phyloP scores from a whole-genome alignment of 768 basidiomycete genomes.

The Xerocomellus intermedius region DNA sequence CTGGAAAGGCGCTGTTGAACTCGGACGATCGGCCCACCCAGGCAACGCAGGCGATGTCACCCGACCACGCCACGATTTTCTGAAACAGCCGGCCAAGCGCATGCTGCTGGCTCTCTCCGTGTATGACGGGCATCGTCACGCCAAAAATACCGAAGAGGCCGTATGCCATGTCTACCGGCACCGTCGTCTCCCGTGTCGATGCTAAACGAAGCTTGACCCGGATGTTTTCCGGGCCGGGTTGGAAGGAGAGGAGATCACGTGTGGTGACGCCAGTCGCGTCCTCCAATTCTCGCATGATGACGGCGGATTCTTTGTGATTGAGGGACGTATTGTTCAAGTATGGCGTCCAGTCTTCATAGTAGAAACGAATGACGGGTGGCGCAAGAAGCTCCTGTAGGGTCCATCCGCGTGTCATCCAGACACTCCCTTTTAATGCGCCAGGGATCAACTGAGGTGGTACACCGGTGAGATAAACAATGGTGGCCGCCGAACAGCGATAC shows the following conservation, averaged over 20 bases:
- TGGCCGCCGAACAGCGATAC: conserved; percentile 17
- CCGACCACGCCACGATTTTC: conserved; percentile 17
- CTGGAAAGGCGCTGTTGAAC: conserved; percentile 23
- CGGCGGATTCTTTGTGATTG: conserved; percentile 17
- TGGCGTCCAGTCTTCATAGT: conserved; percentile 20
- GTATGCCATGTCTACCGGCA: conserved; percentile 21
- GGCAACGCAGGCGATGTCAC: conserved; percentile 19
- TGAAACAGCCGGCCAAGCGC: conserved; percentile 23
- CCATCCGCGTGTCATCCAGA: conserved; percentile 25
- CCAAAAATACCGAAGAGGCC: conserved; percentile 23
- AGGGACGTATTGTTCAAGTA: conserved; percentile 10
- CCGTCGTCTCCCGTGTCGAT: conserved; percentile 21
- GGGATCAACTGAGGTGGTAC: conserved; percentile 10
- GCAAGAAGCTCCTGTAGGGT: conserved; percentile 25
- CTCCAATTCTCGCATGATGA: conserved; percentile 18
- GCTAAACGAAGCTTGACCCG: conserved; percentile 20
- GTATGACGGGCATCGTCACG: conserved; percentile 12
- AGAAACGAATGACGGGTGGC: conserved; percentile 21
- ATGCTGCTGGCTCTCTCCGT: conserved; percentile 15
- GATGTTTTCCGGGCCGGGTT: conserved; percentile 9
- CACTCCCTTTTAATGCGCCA: conserved; percentile 10
- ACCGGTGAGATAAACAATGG: conserved; percentile 18
- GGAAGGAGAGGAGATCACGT: conserved; percentile 11
- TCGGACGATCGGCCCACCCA: conserved; percentile 20
- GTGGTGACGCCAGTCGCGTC: conserved; percentile 3